A percentile compares a stretch with the other conserved stretches of the same genome.
Conservation (phyloP, 2,329 filamentous ascomycete genomes). For the Grosmannia serpens region DNA sequence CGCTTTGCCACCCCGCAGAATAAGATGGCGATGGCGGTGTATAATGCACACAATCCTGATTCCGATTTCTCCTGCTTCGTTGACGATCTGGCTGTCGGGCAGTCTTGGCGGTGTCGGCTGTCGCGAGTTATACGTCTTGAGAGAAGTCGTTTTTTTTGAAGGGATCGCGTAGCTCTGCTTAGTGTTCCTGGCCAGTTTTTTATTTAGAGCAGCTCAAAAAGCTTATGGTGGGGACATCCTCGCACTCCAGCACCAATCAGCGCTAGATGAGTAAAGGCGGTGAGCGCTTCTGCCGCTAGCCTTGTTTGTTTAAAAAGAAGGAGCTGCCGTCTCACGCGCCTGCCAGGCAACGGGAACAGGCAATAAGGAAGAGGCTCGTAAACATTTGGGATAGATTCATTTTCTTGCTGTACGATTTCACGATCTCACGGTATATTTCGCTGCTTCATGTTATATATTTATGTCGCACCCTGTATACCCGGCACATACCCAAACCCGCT, state of each 20-base stretch:
- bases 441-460: not conserved
- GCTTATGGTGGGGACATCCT: constrained; percentile 5
- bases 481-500: not conserved
- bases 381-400: not conserved
- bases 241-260: constrained; percentile 5
- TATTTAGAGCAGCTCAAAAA: constrained; percentile 9
- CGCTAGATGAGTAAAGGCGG: constrained; percentile 3
- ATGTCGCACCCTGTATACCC: not conserved
- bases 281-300: constrained; percentile 9
- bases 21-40: not conserved
- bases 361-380: not conserved
- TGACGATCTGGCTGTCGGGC: not conserved
- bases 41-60: not conserved
- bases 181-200: not conserved
- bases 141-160: constrained; percentile 1
- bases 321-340: constrained; percentile 2
- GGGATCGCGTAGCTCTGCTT: constrained; percentile 8
- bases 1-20: not conserved
- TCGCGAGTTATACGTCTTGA: constrained; percentile 2
- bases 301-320: constrained; percentile 6
- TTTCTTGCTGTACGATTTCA: not conserved
- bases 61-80: not conserved
- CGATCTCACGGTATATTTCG: not conserved
- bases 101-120: not conserved
- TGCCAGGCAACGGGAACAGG: constrained; percentile 6